Evolutionary conservation across 805 yeast species (phyloP).

Genomic region (Wickerhamiella dianesei): DNA sequence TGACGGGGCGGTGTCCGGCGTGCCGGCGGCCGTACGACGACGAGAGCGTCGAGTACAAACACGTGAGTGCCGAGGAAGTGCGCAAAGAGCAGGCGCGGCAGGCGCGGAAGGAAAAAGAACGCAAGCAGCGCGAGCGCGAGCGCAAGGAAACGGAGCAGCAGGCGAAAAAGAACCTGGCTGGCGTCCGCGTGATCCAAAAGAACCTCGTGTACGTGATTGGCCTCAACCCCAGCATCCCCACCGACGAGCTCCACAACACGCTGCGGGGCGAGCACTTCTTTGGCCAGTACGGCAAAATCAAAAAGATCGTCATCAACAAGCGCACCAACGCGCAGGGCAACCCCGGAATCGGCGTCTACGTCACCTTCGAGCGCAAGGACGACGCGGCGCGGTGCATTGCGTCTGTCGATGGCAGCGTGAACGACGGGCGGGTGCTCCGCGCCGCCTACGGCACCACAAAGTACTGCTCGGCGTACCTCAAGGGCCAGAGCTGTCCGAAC

Average conservation of each 20-base stretch:
- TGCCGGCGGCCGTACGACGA: constrained; percentile 92
- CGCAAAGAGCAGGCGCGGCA: constrained; percentile 68
- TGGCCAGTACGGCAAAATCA: constrained; percentile 96
- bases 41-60: constrained; percentile 76
- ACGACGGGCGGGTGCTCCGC: constrained; percentile 77
- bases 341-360: constrained; percentile 88
- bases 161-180: constrained; percentile 72
- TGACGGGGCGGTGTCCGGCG: constrained; percentile 94
- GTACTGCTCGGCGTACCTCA: constrained; percentile 88
- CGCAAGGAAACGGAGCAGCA: constrained; percentile 79
- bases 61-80: constrained; percentile 75
- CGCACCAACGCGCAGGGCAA: constrained; percentile 46
- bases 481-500: constrained; percentile 94
- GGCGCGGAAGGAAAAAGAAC: constrained; percentile 59
- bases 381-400: constrained; percentile 90
- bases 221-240: constrained; percentile 69
- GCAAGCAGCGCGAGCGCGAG: constrained; percentile 77
- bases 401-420: constrained; percentile 81
- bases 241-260: constrained; percentile 72
- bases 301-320: constrained; percentile 80
- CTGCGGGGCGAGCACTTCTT: constrained; percentile 84
- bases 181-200: constrained; percentile 96
- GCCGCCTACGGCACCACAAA: constrained; percentile 99
- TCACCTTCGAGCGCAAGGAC: constrained; percentile 82
- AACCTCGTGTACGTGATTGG: constrained; percentile 95